These are phyloP conservation scores for Eucalyptus sp. DNA, from an alignment of 345 rosid genomes.

Conservation along the genomic window DNA sequence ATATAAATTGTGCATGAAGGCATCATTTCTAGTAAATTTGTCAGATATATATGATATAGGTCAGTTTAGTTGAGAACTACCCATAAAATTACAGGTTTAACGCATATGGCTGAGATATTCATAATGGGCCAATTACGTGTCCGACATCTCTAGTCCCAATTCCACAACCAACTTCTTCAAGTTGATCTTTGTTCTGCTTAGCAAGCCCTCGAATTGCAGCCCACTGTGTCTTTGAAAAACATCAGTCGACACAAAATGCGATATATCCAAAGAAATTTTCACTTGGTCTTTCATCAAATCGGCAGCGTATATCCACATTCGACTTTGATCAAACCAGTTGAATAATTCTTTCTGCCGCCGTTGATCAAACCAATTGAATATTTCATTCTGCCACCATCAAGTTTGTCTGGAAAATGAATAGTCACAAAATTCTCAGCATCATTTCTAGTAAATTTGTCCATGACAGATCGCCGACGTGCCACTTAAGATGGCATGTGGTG, in stretches of 20 bases:
- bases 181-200: neutral
- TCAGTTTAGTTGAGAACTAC: no score
- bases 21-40: neutral
- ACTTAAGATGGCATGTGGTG: neutral
- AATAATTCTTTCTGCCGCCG: no score
- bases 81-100: neutral
- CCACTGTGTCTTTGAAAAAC: neutral
- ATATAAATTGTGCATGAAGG: neutral
- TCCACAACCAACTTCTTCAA: neutral
- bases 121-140: neutral
- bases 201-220: neutral
- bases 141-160: neutral
- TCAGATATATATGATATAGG: no score
- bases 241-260: neutral
- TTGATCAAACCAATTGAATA: neutral
- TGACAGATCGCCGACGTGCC: accelerated
- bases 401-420: no score
- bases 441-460: neutral
- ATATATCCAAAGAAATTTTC: neutral
- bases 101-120: neutral
- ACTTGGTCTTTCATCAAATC: neutral
- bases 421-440: neutral
- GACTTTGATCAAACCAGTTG: no score
- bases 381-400: no score
- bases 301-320: neutral